phyloP scores from a whole-genome alignment of 257 asterid species.

The Scutellaria barbata region DNA sequence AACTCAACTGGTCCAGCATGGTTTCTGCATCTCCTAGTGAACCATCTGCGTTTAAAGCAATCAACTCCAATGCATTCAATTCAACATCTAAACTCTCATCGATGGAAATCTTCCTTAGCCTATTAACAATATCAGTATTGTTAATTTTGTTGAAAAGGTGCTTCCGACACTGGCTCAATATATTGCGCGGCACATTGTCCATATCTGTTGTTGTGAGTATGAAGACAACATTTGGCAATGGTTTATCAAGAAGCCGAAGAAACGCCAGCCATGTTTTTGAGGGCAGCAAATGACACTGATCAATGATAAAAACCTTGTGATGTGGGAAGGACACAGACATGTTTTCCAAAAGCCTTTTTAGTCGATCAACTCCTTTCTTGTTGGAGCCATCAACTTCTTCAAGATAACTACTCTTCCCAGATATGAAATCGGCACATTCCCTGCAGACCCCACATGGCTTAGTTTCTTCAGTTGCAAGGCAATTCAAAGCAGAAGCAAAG shows the following conservation, averaged over 20 bases:
- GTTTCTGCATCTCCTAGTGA: conserved; percentile 96
- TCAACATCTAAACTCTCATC: conserved; percentile 82
- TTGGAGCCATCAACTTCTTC: conserved; percentile 79
- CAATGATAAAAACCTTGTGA: conserved; percentile 70
- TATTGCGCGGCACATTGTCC: conserved; percentile 79
- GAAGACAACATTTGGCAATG: conserved; percentile 67
- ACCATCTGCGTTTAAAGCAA: conserved; percentile 92
- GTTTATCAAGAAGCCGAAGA: conserved; percentile 82
- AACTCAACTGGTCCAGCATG: conserved; percentile 91
- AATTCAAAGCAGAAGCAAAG: conserved; percentile 85
- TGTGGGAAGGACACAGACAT: conserved; percentile 46
- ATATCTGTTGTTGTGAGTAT: conserved; percentile 73
- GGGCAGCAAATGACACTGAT: conserved; percentile 90
- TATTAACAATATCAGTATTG: conserved; percentile 67
- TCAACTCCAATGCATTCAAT: conserved; percentile 78
- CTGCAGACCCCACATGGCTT: conserved; percentile 95
- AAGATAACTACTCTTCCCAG: conserved; percentile 66
- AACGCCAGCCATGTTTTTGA: conserved; percentile 85
- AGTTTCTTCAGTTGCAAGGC: conserved; percentile 76
- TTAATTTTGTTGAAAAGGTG: conserved; percentile 78
- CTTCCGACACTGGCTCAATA: conserved; percentile 87
- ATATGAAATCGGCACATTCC: conserved; percentile 74
- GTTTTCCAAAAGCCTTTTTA: conserved; percentile 60
- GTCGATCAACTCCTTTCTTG: conserved; percentile 62
- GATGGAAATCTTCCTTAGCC: conserved; percentile 68